phyloP scores from a whole-genome alignment of 2,329 filamentous ascomycete genomes.

The Hymenotorrendiella dingleyae region DNA sequence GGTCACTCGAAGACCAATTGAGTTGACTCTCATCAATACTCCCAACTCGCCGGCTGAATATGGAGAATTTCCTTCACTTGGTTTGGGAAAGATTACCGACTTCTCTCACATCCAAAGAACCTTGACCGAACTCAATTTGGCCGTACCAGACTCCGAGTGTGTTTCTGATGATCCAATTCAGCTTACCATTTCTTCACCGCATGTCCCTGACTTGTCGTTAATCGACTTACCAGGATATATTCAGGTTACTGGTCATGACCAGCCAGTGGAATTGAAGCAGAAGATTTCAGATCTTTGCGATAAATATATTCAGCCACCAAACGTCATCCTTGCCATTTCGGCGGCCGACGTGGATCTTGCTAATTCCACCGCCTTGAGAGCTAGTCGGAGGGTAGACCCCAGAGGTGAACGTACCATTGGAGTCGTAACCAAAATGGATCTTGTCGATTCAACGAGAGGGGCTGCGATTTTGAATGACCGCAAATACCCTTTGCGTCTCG shows the following conservation, averaged over 20 bases:
- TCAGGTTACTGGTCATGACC: constrained; percentile 86
- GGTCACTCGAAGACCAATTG: constrained; percentile 93
- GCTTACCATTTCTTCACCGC: constrained; percentile 88
- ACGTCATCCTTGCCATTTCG: constrained; percentile 94
- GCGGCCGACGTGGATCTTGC: constrained; percentile 95
- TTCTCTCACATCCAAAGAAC: constrained; percentile 90
- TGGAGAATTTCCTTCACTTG: constrained; percentile 90
- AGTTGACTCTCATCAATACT: constrained; percentile 92
- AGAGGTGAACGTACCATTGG: constrained; percentile 94
- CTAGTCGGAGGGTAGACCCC: constrained; percentile 87
- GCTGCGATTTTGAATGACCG: constrained; percentile 74
- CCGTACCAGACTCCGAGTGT: constrained; percentile 84
- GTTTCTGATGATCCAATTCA: constrained; percentile 97
- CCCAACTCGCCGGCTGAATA: constrained; percentile 83
- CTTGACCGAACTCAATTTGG: constrained; percentile 87
- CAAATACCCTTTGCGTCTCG: constrained; percentile 90
- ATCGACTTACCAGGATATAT: constrained; percentile 98
- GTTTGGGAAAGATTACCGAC: constrained; percentile 83
- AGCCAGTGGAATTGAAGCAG: constrained; percentile 85
- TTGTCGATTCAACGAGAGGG: constrained; percentile 80
- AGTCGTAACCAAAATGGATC: constrained; percentile 98
- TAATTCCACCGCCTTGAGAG: constrained; percentile 87
- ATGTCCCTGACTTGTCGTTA: constrained; percentile 89
- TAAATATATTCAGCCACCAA: constrained; percentile 94
- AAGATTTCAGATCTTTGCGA: constrained; percentile 96